These are phyloP conservation scores for Neocatenulostroma microsporum DNA, from an alignment of 2,329 filamentous ascomycete genomes.

Conservation along the genomic window DNA sequence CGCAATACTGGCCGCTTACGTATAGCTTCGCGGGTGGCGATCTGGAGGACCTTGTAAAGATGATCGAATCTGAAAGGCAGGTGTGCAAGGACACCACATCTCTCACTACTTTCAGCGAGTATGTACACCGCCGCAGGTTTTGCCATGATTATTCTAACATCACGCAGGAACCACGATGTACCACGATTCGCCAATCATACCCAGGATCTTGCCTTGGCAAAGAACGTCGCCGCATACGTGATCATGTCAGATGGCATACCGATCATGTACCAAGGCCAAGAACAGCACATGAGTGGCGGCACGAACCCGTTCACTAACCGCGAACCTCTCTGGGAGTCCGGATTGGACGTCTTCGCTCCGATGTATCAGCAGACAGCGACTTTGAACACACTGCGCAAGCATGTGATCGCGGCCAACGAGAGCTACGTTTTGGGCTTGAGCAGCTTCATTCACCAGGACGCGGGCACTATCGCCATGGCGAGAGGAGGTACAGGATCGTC, in stretches of 20 bases:
- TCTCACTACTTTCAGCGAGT: constrained; percentile 33
- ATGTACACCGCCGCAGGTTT: background rate
- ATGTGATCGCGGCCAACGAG: constrained; percentile 33
- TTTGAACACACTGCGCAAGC: constrained; percentile 38
- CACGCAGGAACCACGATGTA: constrained; percentile 32
- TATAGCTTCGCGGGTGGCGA: constrained; percentile 30
- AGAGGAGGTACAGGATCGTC: constrained; percentile 33
- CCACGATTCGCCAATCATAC: constrained; percentile 32
- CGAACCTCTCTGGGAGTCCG: constrained; percentile 32
- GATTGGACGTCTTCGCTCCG: constrained; percentile 33
- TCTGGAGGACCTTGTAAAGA: constrained; percentile 29
- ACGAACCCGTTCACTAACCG: constrained; percentile 29
- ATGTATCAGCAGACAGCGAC: constrained; percentile 35
- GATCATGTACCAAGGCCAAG: constrained; percentile 37
- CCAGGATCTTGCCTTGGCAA: constrained; percentile 29
- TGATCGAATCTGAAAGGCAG: constrained; percentile 25
- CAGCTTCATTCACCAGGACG: constrained; percentile 37
- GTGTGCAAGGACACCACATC: constrained; percentile 32
- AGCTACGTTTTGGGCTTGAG: constrained; percentile 37
- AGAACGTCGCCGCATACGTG: constrained; percentile 34
- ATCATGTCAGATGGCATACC: constrained; percentile 37
- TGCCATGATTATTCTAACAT: background rate
- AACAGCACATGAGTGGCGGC: constrained; percentile 33
- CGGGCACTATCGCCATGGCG: constrained; percentile 38
- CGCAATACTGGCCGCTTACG: constrained; percentile 32